Percentiles rank a stretch among this genome's conserved stretches.
Conservation (phyloP, 2,329 filamentous ascomycete genomes). For the Fusarium humuli region DNA sequence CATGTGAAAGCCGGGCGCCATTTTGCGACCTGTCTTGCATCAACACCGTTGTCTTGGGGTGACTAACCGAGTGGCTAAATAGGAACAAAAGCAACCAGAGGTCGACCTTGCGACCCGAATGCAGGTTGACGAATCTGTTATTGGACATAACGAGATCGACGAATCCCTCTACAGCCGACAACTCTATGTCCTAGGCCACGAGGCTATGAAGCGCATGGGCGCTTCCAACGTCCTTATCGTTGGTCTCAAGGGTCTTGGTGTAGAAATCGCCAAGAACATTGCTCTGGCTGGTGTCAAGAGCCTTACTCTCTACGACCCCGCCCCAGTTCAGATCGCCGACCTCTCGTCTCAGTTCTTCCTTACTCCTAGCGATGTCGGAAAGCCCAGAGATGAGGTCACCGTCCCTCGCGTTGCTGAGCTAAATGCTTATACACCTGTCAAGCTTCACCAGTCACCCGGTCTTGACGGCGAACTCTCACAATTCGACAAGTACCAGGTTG, state of each 20-base stretch:
- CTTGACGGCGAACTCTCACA: slow-evolving; percentile 81
- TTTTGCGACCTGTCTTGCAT: neutral
- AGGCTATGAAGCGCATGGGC: slow-evolving; percentile 99
- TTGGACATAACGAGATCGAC: slow-evolving; percentile 71
- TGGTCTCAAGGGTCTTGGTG: slow-evolving; percentile 92
- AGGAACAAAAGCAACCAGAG: slow-evolving; percentile 67
- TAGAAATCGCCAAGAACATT: slow-evolving; percentile 99
- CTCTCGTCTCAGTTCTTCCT: slow-evolving; percentile 99
- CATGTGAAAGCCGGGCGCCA: slow-evolving; percentile 11
- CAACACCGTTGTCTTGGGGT: neutral
- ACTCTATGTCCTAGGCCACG: slow-evolving; percentile 77
- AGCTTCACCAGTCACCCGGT: slow-evolving; percentile 73
- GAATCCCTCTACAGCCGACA: slow-evolving; percentile 80
- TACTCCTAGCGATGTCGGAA: slow-evolving; percentile 86
- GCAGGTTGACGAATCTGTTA: slow-evolving; percentile 72
- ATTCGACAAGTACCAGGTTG: slow-evolving; percentile 90
- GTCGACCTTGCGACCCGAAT: slow-evolving; percentile 73
- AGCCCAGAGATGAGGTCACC: slow-evolving; percentile 87
- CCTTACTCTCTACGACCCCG: slow-evolving; percentile 90
- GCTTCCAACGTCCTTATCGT: slow-evolving; percentile 94
- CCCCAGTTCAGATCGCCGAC: slow-evolving; percentile 84
- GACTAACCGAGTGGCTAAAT: slow-evolving; percentile 22
- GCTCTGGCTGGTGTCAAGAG: slow-evolving; percentile 98
- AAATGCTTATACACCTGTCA: slow-evolving; percentile 94
- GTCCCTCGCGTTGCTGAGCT: slow-evolving; percentile 92